phyloP scores from a whole-genome alignment of 192 early-diverging fungal species.

The Gigaspora rosea region DNA sequence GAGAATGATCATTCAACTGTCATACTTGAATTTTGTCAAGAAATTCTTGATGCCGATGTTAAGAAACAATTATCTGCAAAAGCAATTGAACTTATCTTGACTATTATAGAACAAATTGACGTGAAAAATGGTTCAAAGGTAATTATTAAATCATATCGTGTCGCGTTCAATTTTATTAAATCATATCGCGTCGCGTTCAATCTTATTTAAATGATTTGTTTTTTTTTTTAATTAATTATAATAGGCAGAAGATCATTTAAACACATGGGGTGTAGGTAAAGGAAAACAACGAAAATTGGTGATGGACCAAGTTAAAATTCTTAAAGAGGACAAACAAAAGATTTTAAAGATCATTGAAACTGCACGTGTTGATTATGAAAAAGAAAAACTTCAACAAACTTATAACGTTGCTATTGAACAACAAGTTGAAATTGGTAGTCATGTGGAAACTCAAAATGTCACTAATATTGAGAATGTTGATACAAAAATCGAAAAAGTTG shows the following conservation, averaged over 20 bases:
- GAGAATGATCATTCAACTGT: neutral
- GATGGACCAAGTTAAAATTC: too few relatives aligned
- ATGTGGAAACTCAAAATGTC: neutral
- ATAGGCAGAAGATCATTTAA: too few relatives aligned
- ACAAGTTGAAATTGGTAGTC: neutral
- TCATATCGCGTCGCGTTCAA: neutral
- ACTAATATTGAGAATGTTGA: neutral
- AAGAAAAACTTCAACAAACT: neutral
- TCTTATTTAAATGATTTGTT: too few relatives aligned
- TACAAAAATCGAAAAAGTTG: neutral
- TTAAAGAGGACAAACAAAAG: too few relatives aligned
- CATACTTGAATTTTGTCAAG: neutral
- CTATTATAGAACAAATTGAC: neutral
- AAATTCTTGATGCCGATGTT: neutral
- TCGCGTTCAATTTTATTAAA: neutral
- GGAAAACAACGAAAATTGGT: too few relatives aligned
- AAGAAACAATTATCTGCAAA: constrained; percentile 6
- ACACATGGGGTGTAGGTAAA: too few relatives aligned
- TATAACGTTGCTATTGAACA: neutral
- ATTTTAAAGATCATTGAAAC: too few relatives aligned
- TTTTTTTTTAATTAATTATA: too few relatives aligned
- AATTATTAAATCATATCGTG: neutral
- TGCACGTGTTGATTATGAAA: too few relatives aligned
- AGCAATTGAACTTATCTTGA: neutral
- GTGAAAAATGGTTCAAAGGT: neutral